Percentiles rank a stretch among this genome's conserved stretches.
Conservation (phyloP, 2,329 filamentous ascomycete species). For the Aureobasidium zeae region DNA sequence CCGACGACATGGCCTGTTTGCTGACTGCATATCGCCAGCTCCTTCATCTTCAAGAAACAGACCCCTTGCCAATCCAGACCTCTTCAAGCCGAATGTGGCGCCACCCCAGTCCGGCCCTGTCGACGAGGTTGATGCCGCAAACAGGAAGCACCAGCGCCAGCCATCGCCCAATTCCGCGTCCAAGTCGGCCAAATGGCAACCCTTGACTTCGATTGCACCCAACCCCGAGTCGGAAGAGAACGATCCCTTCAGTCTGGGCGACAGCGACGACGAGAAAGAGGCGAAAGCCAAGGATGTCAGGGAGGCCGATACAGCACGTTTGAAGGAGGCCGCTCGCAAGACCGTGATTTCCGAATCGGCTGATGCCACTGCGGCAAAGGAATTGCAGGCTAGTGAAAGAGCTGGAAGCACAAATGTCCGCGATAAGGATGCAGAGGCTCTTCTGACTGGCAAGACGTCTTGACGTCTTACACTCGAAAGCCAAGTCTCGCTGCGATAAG, state of each 20-base stretch:
- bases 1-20: too few species aligned
- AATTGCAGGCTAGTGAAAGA: slow-evolving; percentile 32
- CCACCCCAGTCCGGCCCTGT: slow-evolving; percentile 52
- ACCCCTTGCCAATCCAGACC: slow-evolving; percentile 63
- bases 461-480: not conserved
- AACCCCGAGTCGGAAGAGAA: slow-evolving; percentile 75
- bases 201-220: slow-evolving; percentile 75
- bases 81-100: slow-evolving; percentile 62
- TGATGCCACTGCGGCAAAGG: slow-evolving; percentile 19
- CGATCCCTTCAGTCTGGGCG: slow-evolving; percentile 91
- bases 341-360: slow-evolving; percentile 43
- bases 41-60: slow-evolving; percentile 52
- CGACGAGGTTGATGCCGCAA: slow-evolving; percentile 70
- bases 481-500: not conserved
- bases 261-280: slow-evolving; percentile 88
- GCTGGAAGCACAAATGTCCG: slow-evolving; percentile 36
- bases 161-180: slow-evolving; percentile 15
- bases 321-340: slow-evolving; percentile 41
- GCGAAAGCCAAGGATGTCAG: slow-evolving; percentile 55
- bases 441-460: slow-evolving; percentile 26
- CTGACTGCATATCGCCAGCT: slow-evolving; percentile 33
- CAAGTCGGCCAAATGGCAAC: slow-evolving; percentile 94
- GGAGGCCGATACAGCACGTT: slow-evolving; percentile 42
- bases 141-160: slow-evolving; percentile 39
- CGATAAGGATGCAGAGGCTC: slow-evolving; percentile 38